Percentiles rank a stretch among this genome's conserved stretches.
phyloP scores from a whole-genome alignment of 1,284 basidiomycete genomes.

The Quambalaria eucalypti region DNA sequence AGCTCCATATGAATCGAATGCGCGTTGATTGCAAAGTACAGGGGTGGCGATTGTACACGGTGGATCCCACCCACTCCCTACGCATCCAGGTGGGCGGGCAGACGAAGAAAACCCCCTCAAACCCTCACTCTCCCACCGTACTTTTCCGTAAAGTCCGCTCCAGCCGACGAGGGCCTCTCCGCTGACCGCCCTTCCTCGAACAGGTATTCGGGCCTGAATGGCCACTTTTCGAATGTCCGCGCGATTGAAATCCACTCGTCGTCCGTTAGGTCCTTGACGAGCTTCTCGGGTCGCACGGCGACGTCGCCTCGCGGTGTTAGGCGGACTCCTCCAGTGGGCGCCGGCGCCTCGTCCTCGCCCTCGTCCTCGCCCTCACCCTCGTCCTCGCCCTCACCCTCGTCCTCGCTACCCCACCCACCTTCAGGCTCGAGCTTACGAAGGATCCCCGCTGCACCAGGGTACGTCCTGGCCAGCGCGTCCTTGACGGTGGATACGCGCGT shows the following conservation, averaged over 20 bases:
- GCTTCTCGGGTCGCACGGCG: conserved; percentile 13
- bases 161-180: too few species aligned
- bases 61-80: too few species aligned
- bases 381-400: too few species aligned
- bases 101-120: too few species aligned
- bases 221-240: conserved; percentile 41
- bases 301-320: too few species aligned
- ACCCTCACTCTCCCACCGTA: too few species aligned
- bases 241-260: conserved; percentile 37
- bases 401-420: too few species aligned
- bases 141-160: not conserved
- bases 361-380: too few species aligned
- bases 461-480: conserved; percentile 1
- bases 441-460: not conserved
- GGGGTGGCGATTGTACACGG: too few species aligned
- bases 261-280: conserved; percentile 28
- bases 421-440: not conserved
- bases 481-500: conserved; percentile 20
- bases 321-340: not conserved
- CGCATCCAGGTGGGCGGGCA: too few species aligned
- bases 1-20: too few species aligned
- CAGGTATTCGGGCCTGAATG: conserved; percentile 29
- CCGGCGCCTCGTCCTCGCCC: not conserved
- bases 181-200: not conserved
- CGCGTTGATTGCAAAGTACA: too few species aligned